phyloP scores from a whole-genome alignment of 2,329 filamentous ascomycete species.

The Aphanocladium album region DNA sequence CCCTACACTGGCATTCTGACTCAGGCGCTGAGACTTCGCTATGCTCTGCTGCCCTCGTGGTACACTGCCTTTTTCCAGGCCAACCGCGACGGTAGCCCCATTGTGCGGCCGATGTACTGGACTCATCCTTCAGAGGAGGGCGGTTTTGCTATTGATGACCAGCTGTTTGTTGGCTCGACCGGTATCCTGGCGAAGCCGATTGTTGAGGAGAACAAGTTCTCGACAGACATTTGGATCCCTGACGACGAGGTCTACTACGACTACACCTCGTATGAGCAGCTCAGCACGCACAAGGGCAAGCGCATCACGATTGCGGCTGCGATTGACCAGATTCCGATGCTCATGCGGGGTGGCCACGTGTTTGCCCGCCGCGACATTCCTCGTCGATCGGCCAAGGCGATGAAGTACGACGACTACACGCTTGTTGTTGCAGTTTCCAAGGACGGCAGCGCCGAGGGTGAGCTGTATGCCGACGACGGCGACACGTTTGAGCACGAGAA shows the following conservation, averaged over 20 bases:
- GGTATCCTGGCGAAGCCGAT: constrained; percentile 92
- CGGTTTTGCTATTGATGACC: constrained; percentile 86
- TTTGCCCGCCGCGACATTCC: constrained; percentile 85
- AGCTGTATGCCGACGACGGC: constrained; percentile 88
- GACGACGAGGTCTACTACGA: constrained; percentile 90
- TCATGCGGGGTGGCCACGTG: constrained; percentile 92
- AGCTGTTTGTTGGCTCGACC: constrained; percentile 84
- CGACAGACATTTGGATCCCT: constrained; percentile 77
- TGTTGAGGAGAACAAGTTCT: constrained; percentile 67
- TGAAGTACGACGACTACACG: constrained; percentile 94
- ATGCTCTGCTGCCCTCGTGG: constrained; percentile 86
- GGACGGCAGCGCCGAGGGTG: constrained; percentile 59
- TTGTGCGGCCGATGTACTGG: constrained; percentile 89
- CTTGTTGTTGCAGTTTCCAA: constrained; percentile 70
- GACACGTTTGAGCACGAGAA: constrained; percentile 84
- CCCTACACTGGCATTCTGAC: constrained; percentile 84
- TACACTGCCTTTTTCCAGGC: constrained; percentile 96
- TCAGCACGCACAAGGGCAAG: constrained; percentile 65
- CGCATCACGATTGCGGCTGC: constrained; percentile 67
- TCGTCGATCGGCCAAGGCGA: constrained; percentile 76
- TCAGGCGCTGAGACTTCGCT: constrained; percentile 80
- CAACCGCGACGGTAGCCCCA: constrained; percentile 74
- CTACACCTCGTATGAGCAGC: constrained; percentile 81
- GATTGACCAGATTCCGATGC: constrained; percentile 77
- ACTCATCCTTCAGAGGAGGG: constrained; percentile 80